Conservation (phyloP, 148 eudicot species). For the Silene uniflora region DNA sequence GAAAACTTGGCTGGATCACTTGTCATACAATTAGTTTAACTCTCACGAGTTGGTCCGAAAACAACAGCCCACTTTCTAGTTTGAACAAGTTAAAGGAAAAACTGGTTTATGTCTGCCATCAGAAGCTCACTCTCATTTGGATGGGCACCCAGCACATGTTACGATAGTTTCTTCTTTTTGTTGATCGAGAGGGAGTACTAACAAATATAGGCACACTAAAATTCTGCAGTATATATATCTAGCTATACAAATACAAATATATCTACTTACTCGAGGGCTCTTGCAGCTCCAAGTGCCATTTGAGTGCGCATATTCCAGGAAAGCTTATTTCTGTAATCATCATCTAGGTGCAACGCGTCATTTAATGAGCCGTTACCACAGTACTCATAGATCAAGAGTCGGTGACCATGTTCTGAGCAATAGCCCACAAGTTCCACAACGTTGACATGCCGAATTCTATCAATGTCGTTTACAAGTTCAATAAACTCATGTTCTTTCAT, state of each 20-base stretch:
- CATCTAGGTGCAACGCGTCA: slow-evolving; percentile 84
- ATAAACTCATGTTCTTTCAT: slow-evolving; percentile 78
- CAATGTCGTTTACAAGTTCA: slow-evolving; percentile 68
- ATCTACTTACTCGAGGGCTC: slow-evolving; percentile 86
- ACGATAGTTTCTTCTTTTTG: neutral
- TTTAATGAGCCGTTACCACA: slow-evolving; percentile 74
- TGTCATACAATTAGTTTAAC: neutral
- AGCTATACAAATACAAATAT: neutral
- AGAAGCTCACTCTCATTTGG: neutral
- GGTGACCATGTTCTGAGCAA: slow-evolving; percentile 83
- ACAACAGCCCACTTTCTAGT: neutral
- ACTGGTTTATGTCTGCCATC: neutral
- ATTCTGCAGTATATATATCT: neutral
- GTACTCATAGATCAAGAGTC: slow-evolving; percentile 79
- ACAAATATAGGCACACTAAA: neutral
- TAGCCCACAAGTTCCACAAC: slow-evolving; percentile 85
- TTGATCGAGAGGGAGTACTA: neutral
- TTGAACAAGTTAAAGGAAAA: too few species aligned
- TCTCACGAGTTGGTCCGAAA: neutral
- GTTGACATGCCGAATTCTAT: slow-evolving; percentile 80
- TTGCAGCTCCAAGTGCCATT: slow-evolving; percentile 97
- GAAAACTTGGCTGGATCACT: neutral
- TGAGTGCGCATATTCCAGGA: slow-evolving; percentile 77
- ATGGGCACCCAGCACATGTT: neutral
- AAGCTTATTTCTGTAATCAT: slow-evolving; percentile 64